Evolutionary conservation across 345 rosid genomes (phyloP).

Genomic region (Populus deltoides): DNA sequence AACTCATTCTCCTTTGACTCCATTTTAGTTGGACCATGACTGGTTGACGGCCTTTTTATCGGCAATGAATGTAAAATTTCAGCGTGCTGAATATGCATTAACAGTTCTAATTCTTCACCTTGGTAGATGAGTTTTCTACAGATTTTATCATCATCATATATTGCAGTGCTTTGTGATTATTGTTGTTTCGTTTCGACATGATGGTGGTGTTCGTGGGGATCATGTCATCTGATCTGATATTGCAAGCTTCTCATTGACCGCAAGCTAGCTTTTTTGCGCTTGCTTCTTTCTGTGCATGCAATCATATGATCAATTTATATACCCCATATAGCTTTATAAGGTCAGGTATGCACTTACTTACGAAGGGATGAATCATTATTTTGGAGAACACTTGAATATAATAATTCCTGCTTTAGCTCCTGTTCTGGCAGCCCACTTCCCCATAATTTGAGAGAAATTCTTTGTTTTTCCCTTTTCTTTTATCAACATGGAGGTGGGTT

Average conservation of each 20-base stretch:
- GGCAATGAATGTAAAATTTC: constrained; percentile 10
- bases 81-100: neutral
- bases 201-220: neutral
- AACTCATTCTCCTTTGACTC: neutral
- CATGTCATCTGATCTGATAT: neutral
- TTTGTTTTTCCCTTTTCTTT: neutral
- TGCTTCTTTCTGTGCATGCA: constrained; percentile 5
- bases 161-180: neutral
- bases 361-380: neutral
- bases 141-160: neutral
- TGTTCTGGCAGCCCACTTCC: neutral
- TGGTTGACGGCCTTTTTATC: neutral
- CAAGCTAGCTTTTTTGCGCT: neutral
- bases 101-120: neutral
- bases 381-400: neutral
- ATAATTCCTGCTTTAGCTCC: neutral
- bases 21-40: neutral
- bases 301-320: neutral
- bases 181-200: neutral
- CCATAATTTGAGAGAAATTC: neutral
- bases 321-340: neutral
- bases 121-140: neutral
- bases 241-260: neutral
- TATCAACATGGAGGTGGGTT: neutral
- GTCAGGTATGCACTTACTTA: neutral